phyloP scores from a whole-genome alignment of 805 yeast genomes.

The Ogataea methanolica region DNA sequence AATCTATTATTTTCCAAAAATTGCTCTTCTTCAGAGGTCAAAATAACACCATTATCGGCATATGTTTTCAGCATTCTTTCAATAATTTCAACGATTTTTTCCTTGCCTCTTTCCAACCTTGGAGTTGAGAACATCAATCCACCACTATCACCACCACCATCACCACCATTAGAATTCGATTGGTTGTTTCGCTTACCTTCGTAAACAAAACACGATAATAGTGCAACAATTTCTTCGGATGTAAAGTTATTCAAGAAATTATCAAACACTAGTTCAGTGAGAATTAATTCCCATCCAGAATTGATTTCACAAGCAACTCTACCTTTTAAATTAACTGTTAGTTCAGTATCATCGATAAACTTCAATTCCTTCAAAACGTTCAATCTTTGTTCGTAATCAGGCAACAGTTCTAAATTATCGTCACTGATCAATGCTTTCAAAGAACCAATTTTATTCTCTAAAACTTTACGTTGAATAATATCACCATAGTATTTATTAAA shows the following conservation, averaged over 20 bases:
- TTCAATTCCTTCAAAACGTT: conserved; percentile 72
- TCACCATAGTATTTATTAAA: conserved; percentile 18
- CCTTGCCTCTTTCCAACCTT: conserved; percentile 66
- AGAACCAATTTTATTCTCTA: conserved; percentile 48
- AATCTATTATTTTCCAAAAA: conserved; percentile 82
- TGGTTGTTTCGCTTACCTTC: conserved; percentile 58
- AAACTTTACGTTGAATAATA: conserved; percentile 39
- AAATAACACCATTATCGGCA: conserved; percentile 61
- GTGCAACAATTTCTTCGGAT: conserved; percentile 95
- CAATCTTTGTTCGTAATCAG: conserved; percentile 89
- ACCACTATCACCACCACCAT: conserved; percentile 27
- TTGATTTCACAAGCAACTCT: conserved; percentile 90
- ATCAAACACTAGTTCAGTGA: conserved; percentile 86
- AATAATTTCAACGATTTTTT: conserved; percentile 66
- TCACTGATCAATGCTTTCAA: conserved; percentile 68
- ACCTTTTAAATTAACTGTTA: conserved; percentile 82
- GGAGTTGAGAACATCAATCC: conserved; percentile 48
- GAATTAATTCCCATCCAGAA: conserved; percentile 83
- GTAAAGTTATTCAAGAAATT: conserved; percentile 91
- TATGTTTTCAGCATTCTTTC: conserved; percentile 57
- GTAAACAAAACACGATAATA: conserved; percentile 86
- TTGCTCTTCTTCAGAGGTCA: conserved; percentile 81
- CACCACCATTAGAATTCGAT: conserved; percentile 56
- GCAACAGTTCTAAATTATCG: conserved; percentile 83
- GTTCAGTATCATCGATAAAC: conserved; percentile 63